Base-by-base conservation (phyloP, 495 filamentous ascomycete genomes). In the Hypoxylon fragiforme region DNA sequence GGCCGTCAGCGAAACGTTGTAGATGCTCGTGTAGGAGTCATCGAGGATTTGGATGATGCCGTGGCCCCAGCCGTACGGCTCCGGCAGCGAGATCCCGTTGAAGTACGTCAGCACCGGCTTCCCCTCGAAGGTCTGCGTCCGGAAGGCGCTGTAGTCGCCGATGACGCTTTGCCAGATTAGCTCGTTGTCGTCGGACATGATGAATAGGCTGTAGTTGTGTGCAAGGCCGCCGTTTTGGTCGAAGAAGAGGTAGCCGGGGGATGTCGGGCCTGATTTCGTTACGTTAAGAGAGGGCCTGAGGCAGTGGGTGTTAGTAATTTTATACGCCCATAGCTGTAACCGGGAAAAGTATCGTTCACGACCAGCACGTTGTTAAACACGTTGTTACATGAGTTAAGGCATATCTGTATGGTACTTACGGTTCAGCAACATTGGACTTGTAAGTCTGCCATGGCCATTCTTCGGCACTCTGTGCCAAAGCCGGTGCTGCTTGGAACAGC, bases 11-110 rank as follows among this genome's bases (percentile, higher is more conserved):
- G 38, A 53, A 57, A 81, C 57, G 31, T 60, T 71, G 54, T 76
- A 76, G 7, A 63, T 63, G 48, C 75, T 70, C 30, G 74, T 69
- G 46, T 83, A 81, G 20, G 73, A 66, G 7, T 71, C 66, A 54
- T 82, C 75, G 3, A 83, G 63, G 41, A 80, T 72, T 34, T 76
- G 78, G 21, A 72, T 71, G 19, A 57, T 47, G 9, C 78, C 78
- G 26, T 71, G 61, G 0, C 77, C 77, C 58, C 76, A 74, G 0
- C 73, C 78, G 2, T 60, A 60, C 1, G 56, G 56, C 18, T 52
- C 62, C 9, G 72, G 32, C 0, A 63, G 56, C 42, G 75, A 70
- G 60, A 77, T 63, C 0, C 77, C 77, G 9, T 66, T 66, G 74
- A 78, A 80, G 41, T 76, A 81, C 0, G 75, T 76, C 34, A 81